Conservation (phyloP, 371 early-diverging fungal species). For the Mucor racemosus region DNA sequence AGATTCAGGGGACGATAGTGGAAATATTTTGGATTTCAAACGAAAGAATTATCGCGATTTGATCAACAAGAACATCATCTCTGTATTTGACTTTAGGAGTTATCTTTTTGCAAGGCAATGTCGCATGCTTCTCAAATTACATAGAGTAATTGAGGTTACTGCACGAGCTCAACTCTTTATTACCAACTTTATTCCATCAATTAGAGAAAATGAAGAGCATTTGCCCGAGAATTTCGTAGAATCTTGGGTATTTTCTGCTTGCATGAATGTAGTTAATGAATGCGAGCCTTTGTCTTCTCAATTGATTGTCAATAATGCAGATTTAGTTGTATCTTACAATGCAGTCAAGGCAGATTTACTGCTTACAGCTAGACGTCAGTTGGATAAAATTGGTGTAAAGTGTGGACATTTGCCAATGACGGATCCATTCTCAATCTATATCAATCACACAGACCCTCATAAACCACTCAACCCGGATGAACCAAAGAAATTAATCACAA, state of each 20-base stretch:
- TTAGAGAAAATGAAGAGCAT: conserved; percentile 70
- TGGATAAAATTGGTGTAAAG: conserved; percentile 74
- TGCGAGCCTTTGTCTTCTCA: conserved; percentile 73
- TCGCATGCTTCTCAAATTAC: conserved; percentile 72
- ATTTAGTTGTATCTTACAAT: conserved; percentile 61
- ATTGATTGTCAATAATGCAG: conserved; percentile 44
- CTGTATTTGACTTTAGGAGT: conserved; percentile 93
- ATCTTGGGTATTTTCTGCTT: conserved; percentile 82
- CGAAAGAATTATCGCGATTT: conserved; percentile 85
- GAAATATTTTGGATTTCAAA: conserved; percentile 77
- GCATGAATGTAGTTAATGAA: conserved; percentile 77
- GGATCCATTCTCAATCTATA: conserved; percentile 61
- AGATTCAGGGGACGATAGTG: conserved; percentile 82
- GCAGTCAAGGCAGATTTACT: conserved; percentile 79
- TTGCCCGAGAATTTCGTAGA: conserved; percentile 68
- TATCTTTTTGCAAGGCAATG: conserved; percentile 93
- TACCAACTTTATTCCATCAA: conserved; percentile 70
- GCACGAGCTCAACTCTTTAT: conserved; percentile 76
- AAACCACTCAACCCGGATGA: conserved; percentile 19
- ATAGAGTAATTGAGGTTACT: conserved; percentile 71
- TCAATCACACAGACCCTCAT: conserved; percentile 36
- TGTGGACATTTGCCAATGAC: conserved; percentile 57
- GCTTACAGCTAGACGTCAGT: conserved; percentile 75
- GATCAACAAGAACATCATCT: conserved; percentile 89
- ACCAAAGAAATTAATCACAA: conserved; percentile 56